Evolutionary conservation across 768 basidiomycete species (phyloP).

Genomic region (Naganishia vaughanmartiniae): DNA sequence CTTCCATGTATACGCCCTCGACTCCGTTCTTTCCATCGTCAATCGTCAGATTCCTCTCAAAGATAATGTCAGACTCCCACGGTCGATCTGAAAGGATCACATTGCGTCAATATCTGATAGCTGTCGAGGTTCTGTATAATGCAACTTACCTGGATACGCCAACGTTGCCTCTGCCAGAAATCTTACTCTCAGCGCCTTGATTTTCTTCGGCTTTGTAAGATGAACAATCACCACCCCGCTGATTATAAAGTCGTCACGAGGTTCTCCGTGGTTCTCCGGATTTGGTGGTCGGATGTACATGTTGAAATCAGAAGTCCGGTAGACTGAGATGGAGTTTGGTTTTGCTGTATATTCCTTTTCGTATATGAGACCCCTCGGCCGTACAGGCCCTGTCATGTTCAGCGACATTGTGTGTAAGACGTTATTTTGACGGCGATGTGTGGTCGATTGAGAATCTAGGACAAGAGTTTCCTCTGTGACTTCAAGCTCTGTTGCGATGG

Average conservation of each 20-base stretch:
- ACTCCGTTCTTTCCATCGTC: slow-evolving; percentile 22
- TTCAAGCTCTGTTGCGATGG: background rate
- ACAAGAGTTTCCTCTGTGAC: background rate
- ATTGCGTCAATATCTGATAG: background rate
- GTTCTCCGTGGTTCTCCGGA: slow-evolving; percentile 11
- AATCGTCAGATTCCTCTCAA: slow-evolving; percentile 28
- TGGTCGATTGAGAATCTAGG: background rate
- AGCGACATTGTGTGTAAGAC: slow-evolving; percentile 1
- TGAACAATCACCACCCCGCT: slow-evolving; percentile 30
- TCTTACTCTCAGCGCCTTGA: slow-evolving; percentile 15
- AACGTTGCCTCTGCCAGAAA: slow-evolving; percentile 29
- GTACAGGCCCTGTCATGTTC: background rate
- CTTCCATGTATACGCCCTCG: slow-evolving; percentile 25
- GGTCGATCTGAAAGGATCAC: slow-evolving; percentile 3
- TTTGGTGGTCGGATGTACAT: slow-evolving; percentile 26
- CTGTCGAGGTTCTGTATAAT: background rate
- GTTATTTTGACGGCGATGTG: background rate
- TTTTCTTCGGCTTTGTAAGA: slow-evolving; percentile 30
- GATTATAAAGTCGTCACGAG: slow-evolving; percentile 28
- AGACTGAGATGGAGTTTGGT: slow-evolving; percentile 31
- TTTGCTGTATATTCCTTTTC: slow-evolving; percentile 21
- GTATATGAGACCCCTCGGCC: slow-evolving; percentile 19
- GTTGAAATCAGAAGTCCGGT: slow-evolving; percentile 34
- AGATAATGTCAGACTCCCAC: slow-evolving; percentile 32
- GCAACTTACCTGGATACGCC: slow-evolving; percentile 28